Base-by-base conservation (phyloP, 768 basidiomycete species). In the Boletus fagicola region DNA sequence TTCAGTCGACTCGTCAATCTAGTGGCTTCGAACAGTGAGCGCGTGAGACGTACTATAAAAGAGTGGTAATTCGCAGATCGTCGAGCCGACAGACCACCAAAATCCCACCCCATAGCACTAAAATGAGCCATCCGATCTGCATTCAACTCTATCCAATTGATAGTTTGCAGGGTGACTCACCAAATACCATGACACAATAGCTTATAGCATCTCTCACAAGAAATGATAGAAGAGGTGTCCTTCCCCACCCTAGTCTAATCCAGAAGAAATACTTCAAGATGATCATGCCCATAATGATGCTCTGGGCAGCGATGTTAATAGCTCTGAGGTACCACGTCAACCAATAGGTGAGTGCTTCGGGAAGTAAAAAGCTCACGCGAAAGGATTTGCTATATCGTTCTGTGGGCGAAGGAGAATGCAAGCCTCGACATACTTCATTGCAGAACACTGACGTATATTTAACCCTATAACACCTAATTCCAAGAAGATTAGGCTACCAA, bases 121-220 rank as follows among this genome's bases (percentile, higher is more conserved):
- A 16, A 35, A 4, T 1, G 26, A 20, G 43, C 2, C 30, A 16
- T 55, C 42, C 16, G 28, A 18, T 4, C 18, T 8, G 13, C 13
- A 15, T 53, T 44, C 45, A 42, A 22, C 30, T 20, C 12, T 5
- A 18, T 24, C 18, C 13, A 48, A 24, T 9, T 9, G 22, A 40
- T 22, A 13, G 15, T 26, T 35, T 26, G 6, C 6, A 22, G 26
- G 24, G n/a, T 42, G 39, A 59, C 60, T 61, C 53, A 80, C 80
- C 53, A 56, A 78, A 77, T 10, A 80, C 58, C 4, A 76, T 46
- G 33, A 76, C 44, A 63, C 77, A 80, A 1, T 77, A 76, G 70
- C 76, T 75, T 3, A 75, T 74, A 8, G 80, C 76, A 63, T 82
- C 80, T n/a, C 75, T 74, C 62, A 78, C 68, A 15, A 81, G 67